These are phyloP conservation scores for Amylostereum chailletii DNA, from an alignment of 1,284 basidiomycete species.

Conservation along the genomic window DNA sequence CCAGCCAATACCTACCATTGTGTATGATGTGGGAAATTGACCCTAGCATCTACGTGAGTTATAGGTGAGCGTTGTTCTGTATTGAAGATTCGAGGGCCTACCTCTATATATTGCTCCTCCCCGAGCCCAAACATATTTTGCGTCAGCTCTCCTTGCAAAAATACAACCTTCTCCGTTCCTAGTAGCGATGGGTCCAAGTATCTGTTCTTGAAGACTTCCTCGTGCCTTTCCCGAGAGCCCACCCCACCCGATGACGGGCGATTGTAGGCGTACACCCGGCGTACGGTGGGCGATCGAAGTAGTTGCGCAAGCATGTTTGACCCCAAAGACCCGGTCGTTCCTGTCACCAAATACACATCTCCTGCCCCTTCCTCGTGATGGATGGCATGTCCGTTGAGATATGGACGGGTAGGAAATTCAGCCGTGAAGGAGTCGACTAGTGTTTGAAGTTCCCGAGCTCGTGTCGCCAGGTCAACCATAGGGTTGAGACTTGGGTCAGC, in stretches of 20 bases:
- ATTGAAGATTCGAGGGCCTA: not conserved
- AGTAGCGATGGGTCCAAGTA: not conserved
- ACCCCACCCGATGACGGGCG: not conserved
- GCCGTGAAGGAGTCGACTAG: too few species aligned
- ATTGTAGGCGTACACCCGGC: slow-evolving; percentile 1
- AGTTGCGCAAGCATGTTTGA: slow-evolving; percentile 9
- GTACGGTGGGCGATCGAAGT: not conserved
- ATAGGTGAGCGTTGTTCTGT: too few species aligned
- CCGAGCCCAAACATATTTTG: not conserved
- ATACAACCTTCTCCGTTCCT: not conserved
- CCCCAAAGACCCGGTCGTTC: slow-evolving; percentile 9
- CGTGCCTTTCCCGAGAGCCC: not conserved
- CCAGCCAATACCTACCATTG: slow-evolving; percentile 5
- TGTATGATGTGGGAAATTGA: slow-evolving; percentile 8
- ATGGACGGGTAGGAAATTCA: too few species aligned
- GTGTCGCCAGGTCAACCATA: too few species aligned
- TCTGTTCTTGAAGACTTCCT: not conserved
- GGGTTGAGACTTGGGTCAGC: too few species aligned
- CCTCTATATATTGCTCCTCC: slow-evolving; percentile 8
- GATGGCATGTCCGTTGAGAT: too few species aligned
- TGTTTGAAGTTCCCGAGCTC: too few species aligned
- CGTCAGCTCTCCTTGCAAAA: not conserved
- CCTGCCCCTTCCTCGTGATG: too few species aligned
- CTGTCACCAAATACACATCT: not conserved
- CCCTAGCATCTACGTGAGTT: not conserved